phyloP scores from a whole-genome alignment of 495 filamentous ascomycete species.

The Aspergillus diversus region DNA sequence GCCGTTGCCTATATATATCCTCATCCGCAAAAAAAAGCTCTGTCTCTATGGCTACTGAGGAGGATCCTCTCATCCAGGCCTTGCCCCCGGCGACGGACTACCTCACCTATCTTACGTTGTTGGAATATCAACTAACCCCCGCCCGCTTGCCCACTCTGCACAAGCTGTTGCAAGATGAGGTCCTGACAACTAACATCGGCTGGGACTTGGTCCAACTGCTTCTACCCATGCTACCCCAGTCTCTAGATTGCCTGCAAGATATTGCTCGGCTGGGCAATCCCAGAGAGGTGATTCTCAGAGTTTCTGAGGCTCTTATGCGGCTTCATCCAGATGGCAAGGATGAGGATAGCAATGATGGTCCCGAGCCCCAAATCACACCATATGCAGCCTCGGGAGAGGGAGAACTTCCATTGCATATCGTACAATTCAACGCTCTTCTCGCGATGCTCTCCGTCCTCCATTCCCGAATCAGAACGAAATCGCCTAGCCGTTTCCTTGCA shows the following conservation, averaged over 20 bases:
- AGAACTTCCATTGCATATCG: constrained; percentile 35
- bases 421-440: constrained; percentile 75
- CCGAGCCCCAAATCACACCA: not conserved
- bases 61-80: constrained; percentile 51
- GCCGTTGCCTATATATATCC: constrained; percentile 9
- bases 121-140: constrained; percentile 82
- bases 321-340: constrained; percentile 60
- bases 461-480: constrained; percentile 84
- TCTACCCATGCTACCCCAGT: constrained; percentile 72
- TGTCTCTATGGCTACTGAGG: constrained; percentile 33
- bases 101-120: constrained; percentile 83
- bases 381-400: not conserved
- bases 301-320: constrained; percentile 71
- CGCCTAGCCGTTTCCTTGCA: constrained; percentile 90
- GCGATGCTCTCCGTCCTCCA: constrained; percentile 86
- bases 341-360: constrained; percentile 43
- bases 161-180: constrained; percentile 78
- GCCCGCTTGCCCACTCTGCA: constrained; percentile 77
- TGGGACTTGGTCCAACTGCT: constrained; percentile 94
- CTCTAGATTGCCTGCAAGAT: constrained; percentile 73
- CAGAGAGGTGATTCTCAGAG: constrained; percentile 88
- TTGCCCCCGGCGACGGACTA: constrained; percentile 76
- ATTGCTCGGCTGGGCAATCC: constrained; percentile 87
- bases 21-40: constrained; percentile 3
- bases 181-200: constrained; percentile 86